A percentile compares a stretch with the other conserved stretches of the same genome.
These are phyloP conservation scores for Candida sphagnicola DNA, from an alignment of 805 yeast species.

Conservation along the genomic window DNA sequence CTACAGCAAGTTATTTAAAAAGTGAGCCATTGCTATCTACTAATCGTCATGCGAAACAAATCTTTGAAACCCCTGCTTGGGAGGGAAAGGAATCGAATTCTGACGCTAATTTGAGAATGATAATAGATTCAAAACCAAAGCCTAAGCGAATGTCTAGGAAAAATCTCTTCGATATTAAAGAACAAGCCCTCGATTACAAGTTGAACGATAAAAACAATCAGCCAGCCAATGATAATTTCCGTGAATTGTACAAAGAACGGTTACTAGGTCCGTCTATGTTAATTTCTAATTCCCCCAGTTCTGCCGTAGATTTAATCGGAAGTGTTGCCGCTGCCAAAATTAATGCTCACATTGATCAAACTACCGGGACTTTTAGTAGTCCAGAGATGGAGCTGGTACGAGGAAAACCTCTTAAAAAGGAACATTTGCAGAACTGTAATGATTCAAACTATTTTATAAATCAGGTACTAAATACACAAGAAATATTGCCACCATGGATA, in stretches of 20 bases:
- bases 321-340: constrained; percentile 74
- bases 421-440: constrained; percentile 61
- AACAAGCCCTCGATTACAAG: constrained; percentile 60
- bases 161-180: constrained; percentile 54
- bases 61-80: constrained; percentile 28
- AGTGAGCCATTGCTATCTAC: constrained; percentile 25
- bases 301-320: constrained; percentile 49
- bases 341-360: constrained; percentile 58
- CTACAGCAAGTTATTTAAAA: constrained; percentile 17
- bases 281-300: constrained; percentile 35
- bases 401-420: constrained; percentile 54
- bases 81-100: constrained; percentile 22
- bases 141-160: constrained; percentile 8
- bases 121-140: constrained; percentile 27
- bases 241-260: constrained; percentile 59
- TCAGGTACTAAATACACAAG: constrained; percentile 70
- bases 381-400: constrained; percentile 44
- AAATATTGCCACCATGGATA: constrained; percentile 86
- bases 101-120: constrained; percentile 28
- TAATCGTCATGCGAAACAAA: constrained; percentile 28
- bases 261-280: constrained; percentile 56
- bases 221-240: constrained; percentile 47
- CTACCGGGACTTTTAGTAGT: constrained; percentile 65
- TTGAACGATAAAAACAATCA: constrained; percentile 23
- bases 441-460: constrained; percentile 68